Evolutionary conservation across 176 grass and related monocot genomes (phyloP).

Genomic region (Avena eriantha): DNA sequence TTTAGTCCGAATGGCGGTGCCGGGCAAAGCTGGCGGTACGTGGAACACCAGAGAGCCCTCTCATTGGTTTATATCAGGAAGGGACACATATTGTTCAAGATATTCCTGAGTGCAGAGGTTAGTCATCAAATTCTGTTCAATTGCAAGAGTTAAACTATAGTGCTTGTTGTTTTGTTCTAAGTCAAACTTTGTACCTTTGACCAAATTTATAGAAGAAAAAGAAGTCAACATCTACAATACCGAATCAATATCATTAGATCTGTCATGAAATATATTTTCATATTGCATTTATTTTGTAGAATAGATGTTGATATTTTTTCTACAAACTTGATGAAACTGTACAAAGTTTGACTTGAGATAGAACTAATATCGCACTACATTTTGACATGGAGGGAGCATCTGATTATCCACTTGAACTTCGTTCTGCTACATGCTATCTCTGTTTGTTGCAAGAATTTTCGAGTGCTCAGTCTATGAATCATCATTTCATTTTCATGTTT

Average conservation of each 20-base stretch:
- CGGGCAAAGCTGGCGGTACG: slow-evolving; percentile 91
- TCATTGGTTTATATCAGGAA: slow-evolving; percentile 93
- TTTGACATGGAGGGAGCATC: not conserved
- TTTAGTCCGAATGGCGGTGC: slow-evolving; percentile 92
- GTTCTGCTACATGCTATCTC: not conserved
- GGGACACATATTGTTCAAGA: slow-evolving; percentile 80
- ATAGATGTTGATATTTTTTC: not conserved
- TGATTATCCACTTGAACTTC: not conserved
- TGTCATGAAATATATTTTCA: not conserved
- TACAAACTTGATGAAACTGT: not conserved
- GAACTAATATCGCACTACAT: not conserved
- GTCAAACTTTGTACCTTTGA: not conserved
- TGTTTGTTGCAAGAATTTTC: not conserved
- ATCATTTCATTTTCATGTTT: slow-evolving; percentile 28
- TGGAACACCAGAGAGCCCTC: slow-evolving; percentile 68
- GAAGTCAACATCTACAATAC: not conserved
- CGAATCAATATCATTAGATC: not conserved
- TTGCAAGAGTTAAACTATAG: not conserved
- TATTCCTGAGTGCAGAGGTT: slow-evolving; percentile 93
- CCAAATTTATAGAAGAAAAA: not conserved
- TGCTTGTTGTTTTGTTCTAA: not conserved
- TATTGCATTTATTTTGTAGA: not conserved
- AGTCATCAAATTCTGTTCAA: not conserved
- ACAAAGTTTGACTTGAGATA: not conserved
- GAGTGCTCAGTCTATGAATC: slow-evolving; percentile 3